phyloP scores from a whole-genome alignment of 306 rosid genomes.

The Vachellia collinsii region DNA sequence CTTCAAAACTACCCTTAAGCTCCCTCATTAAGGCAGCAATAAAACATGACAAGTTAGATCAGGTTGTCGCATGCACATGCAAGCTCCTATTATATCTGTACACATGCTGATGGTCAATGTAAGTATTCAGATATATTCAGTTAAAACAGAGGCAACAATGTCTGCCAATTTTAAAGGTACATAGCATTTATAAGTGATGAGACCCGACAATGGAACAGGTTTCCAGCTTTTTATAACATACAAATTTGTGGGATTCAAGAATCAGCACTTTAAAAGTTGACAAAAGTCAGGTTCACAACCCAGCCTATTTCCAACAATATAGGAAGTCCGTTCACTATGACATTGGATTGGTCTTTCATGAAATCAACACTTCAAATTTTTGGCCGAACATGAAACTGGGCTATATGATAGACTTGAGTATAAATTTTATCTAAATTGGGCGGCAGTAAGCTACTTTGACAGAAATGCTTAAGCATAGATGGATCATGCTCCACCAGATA shows the following conservation, averaged over 20 bases:
- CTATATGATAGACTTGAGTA: constrained; percentile 12
- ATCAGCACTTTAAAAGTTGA: neutral
- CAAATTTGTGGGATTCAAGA: neutral
- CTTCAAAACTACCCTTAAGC: constrained; percentile 7
- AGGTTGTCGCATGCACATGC: neutral
- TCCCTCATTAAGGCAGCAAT: constrained; percentile 26
- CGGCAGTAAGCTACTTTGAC: constrained; percentile 24
- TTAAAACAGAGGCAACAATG: constrained; percentile 22
- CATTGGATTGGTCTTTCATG: neutral
- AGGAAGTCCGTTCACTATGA: constrained; percentile 26
- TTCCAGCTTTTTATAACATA: neutral
- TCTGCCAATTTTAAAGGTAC: constrained; percentile 28
- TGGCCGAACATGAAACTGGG: constrained; percentile 24
- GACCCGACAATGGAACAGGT: neutral
- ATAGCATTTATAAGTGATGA: constrained; percentile 1
- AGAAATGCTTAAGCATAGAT: constrained; percentile 16
- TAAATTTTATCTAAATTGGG: neutral
- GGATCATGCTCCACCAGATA: neutral
- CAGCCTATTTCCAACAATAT: constrained; percentile 14
- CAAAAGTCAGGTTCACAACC: neutral
- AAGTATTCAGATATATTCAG: constrained; percentile 23
- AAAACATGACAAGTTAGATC: constrained; percentile 22
- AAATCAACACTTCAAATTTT: neutral
- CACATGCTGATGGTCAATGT: neutral
- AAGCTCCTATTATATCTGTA: constrained; percentile 23